A percentile compares a stretch with the other conserved stretches of the same genome.
These are phyloP conservation scores for Camellia lanceoleosa DNA, from an alignment of 148 eudicot species.

Conservation along the genomic window DNA sequence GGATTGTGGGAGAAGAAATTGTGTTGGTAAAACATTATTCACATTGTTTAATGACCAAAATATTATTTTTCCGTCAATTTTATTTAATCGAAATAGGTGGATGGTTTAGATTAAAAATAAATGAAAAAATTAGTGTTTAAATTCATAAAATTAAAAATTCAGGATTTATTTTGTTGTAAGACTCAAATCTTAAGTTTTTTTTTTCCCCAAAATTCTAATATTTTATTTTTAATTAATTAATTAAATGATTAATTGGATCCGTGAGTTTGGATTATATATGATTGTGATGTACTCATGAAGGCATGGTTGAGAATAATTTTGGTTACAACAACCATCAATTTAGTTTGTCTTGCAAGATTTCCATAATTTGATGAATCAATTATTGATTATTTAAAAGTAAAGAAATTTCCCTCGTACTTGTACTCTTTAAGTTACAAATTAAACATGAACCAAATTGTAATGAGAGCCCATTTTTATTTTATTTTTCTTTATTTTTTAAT, in stretches of 20 bases:
- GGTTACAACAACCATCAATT: conserved; percentile 12
- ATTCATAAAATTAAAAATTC: too few species aligned
- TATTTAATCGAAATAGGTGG: too few species aligned
- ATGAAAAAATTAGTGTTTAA: too few species aligned
- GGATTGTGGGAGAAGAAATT: too few species aligned
- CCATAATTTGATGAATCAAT: neutral
- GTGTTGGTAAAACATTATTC: too few species aligned
- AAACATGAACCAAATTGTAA: neutral
- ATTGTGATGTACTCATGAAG: neutral
- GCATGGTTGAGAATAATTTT: neutral
- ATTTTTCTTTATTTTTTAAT: neutral
- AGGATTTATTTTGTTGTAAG: too few species aligned
- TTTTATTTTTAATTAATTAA: too few species aligned
- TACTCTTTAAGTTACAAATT: neutral
- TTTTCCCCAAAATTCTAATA: too few species aligned
- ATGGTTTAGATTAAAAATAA: too few species aligned
- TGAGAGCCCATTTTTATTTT: neutral
- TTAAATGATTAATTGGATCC: neutral
- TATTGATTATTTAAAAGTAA: neutral
- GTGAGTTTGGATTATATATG: neutral
- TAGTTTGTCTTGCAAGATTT: conserved; percentile 19
- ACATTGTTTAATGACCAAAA: too few species aligned
- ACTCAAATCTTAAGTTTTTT: too few species aligned
- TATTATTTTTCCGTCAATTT: too few species aligned
- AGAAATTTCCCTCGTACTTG: neutral